Evolutionary conservation across 2,329 filamentous ascomycete species (phyloP), one percentile per base, ranked within the genome.

Genomic region (Fusarium humuli): DNA sequence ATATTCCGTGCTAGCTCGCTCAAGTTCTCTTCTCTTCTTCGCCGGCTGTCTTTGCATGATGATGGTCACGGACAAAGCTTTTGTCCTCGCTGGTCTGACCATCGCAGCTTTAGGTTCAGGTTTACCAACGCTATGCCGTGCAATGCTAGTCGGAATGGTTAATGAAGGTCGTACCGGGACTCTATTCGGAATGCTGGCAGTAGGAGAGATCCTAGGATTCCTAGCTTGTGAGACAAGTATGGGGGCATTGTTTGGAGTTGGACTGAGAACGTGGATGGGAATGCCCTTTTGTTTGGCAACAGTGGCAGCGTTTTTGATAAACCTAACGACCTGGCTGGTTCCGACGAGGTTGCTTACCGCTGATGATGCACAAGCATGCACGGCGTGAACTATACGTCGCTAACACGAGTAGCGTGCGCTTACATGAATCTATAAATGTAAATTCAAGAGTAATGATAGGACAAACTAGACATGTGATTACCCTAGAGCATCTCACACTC

Each of bases 81-180:
- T 76, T 20, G 46, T 77, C 22, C 37, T 77, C 6, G 18, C 65
- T 2, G 76, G 76, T 10, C 45, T 76, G 42, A 20, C 44, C 30
- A 29, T 74, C 32, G 71, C 73, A 6, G 72, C 69, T 13, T 60
- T 77, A 3, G 73, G 73, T 5, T 77, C 75, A 3, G 76, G 74
- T 8, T 32, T 76, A 10, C 72, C 75, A 29, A 73, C 61, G 25
- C 50, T 77, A 7, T 73, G 74, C 42, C 73, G 76, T 12, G 61
- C 74, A 16, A 73, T 77, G 65, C 41, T 77, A 23, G 62, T 75
- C 14, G 57, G 59, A 10, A 25, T 56, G 20, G 32, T 61, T 11
- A 57, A 59, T 10, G 58, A 73, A 29, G 56, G 70, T 14, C 57
- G 58, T 25, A 64, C 61, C 6, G 76, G 76, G 7, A 62, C 62